Conservation (phyloP, 176 grass and related monocot genomes). For the Oryza brachyantha region DNA sequence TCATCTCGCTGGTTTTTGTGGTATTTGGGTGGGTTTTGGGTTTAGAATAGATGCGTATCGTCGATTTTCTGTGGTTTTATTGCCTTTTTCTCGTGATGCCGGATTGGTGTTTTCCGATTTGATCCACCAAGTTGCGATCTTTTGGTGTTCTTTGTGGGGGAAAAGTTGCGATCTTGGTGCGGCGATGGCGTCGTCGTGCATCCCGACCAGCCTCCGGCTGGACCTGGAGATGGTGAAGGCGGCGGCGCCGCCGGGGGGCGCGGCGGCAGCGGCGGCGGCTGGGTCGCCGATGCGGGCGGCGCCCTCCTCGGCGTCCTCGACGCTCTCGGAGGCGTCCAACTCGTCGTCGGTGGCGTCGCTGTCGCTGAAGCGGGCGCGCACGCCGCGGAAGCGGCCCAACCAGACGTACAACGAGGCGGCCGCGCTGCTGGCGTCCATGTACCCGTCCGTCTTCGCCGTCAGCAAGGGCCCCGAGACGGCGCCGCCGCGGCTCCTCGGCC, state of each 20-base stretch:
- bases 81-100: background rate
- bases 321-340: conserved; percentile 49
- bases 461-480: background rate
- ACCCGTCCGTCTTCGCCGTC: conserved; percentile 72
- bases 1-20: conserved; percentile 21
- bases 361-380: conserved; percentile 73
- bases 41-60: background rate
- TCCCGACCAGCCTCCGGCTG: conserved; percentile 58
- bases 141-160: background rate
- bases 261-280: background rate
- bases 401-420: conserved; percentile 96
- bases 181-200: conserved; percentile 65
- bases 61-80: background rate
- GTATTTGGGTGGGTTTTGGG: conserved; percentile 25
- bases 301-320: conserved; percentile 59
- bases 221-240: conserved; percentile 85
- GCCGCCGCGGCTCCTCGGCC: conserved; percentile 37
- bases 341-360: conserved; percentile 54
- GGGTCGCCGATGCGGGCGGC: conserved; percentile 39
- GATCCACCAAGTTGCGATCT: background rate
- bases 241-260: background rate
- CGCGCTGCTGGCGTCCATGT: conserved; percentile 79
- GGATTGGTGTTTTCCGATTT: conserved; percentile 10
- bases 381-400: conserved; percentile 76
- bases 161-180: conserved; percentile 24